Percentiles rank a stretch among this genome's conserved stretches.
Conservation (phyloP, 345 rosid species). For the Litchi chinensis region DNA sequence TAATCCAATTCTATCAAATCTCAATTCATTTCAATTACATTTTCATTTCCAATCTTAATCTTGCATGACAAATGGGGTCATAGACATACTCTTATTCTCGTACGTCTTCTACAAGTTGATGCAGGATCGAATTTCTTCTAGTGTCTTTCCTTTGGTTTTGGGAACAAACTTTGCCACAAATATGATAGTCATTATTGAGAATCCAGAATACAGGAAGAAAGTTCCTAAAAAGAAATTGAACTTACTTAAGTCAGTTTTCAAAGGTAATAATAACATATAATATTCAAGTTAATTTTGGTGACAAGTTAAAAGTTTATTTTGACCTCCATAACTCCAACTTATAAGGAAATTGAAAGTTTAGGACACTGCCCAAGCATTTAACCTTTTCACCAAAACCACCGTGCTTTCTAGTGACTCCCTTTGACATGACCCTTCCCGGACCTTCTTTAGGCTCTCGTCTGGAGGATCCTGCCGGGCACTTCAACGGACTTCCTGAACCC, state of each 20-base stretch:
- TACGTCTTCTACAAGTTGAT: constrained; percentile 55
- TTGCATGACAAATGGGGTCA: too few species aligned
- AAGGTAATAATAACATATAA: not conserved
- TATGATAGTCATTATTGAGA: constrained; percentile 59
- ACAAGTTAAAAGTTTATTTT: not conserved
- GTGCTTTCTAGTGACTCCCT: constrained; percentile 87
- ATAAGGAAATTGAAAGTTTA: constrained; percentile 82
- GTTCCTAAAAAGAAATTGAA: constrained; percentile 64
- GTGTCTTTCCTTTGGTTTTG: constrained; percentile 90
- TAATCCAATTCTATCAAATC: too few species aligned
- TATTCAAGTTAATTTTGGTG: not conserved
- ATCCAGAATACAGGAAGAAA: constrained; percentile 64
- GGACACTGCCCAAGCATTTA: constrained; percentile 90
- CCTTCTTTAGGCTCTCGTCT: too few species aligned
- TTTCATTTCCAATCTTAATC: too few species aligned
- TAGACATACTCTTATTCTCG: too few species aligned
- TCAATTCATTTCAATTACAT: too few species aligned
- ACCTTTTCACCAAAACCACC: constrained; percentile 89
- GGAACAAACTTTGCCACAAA: constrained; percentile 82
- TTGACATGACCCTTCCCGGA: too few species aligned
- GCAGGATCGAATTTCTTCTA: constrained; percentile 80
- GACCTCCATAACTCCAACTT: constrained; percentile 83
- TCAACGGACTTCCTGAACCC: too few species aligned
- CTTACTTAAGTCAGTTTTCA: not conserved
- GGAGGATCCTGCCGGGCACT: too few species aligned